Evolutionary conservation across 2,329 filamentous ascomycete species (phyloP).

Genomic region (Xylariaceae sp.): DNA sequence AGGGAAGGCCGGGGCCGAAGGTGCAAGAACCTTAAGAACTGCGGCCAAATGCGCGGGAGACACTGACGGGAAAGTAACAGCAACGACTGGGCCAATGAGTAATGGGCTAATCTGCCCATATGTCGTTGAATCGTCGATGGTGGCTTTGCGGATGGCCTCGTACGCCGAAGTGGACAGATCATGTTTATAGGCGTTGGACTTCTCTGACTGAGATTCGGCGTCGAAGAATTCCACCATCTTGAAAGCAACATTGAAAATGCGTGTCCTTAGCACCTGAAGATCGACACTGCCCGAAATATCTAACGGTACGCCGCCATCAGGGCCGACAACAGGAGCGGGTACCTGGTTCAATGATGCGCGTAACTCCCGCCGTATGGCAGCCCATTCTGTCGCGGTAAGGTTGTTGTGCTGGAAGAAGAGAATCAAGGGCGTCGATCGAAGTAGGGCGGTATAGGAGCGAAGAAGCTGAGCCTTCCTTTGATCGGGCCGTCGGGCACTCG

Average conservation of each 20-base stretch:
- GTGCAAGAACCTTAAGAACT: conserved; percentile 73
- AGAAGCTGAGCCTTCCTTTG: conserved; percentile 86
- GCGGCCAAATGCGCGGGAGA: conserved; percentile 80
- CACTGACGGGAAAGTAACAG: conserved; percentile 75
- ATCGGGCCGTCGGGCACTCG: conserved; percentile 80
- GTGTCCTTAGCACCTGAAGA: conserved; percentile 80
- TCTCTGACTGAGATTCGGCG: conserved; percentile 36
- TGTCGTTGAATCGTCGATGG: conserved; percentile 31
- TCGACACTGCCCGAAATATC: conserved; percentile 61
- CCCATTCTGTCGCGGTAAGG: conserved; percentile 69
- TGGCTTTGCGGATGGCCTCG: conserved; percentile 37
- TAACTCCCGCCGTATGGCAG: conserved; percentile 67
- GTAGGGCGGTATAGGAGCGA: conserved; percentile 80
- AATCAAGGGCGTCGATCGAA: conserved; percentile 79
- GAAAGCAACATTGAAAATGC: conserved; percentile 82
- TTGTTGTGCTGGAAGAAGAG: conserved; percentile 76
- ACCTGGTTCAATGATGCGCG: conserved; percentile 42
- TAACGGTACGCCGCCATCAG: conserved; percentile 35
- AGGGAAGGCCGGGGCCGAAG: conserved; percentile 68
- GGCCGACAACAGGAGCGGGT: conserved; percentile 25
- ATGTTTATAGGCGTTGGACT: conserved; percentile 40
- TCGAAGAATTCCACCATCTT: conserved; percentile 82
- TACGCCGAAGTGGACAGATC: conserved; percentile 53
- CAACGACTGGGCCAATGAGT: conserved; percentile 74
- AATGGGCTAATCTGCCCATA: conserved; percentile 67